Conservation (phyloP, 257 asterid species). For the Solanum etuberosum region DNA sequence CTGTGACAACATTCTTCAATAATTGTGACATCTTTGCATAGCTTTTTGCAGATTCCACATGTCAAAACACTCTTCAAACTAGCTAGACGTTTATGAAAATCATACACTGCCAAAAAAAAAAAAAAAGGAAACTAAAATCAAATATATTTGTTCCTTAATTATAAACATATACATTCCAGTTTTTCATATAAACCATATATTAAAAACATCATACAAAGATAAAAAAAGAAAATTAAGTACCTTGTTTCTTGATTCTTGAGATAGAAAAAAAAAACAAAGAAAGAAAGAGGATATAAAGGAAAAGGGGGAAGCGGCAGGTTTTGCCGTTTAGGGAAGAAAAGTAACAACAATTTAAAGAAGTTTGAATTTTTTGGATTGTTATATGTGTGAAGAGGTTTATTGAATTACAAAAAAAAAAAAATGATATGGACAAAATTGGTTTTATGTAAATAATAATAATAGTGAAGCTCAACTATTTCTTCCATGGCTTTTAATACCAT, state of each 20-base stretch:
- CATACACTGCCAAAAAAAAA: too few species aligned
- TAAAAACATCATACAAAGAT: background rate
- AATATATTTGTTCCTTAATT: too few species aligned
- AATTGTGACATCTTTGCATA: background rate
- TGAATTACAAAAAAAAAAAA: background rate
- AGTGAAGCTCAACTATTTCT: too few species aligned
- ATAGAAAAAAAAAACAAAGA: too few species aligned
- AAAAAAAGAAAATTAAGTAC: background rate
- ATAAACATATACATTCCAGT: background rate
- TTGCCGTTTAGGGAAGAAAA: too few species aligned
- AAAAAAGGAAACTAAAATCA: too few species aligned
- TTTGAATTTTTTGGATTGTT: background rate
- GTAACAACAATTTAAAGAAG: background rate
- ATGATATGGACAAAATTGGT: background rate
- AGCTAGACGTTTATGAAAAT: too few species aligned
- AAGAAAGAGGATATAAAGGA: background rate
- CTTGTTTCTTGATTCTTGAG: background rate
- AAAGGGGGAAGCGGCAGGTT: background rate
- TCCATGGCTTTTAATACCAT: too few species aligned
- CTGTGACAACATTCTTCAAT: conserved; percentile 11
- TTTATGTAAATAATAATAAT: background rate
- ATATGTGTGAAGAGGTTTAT: background rate
- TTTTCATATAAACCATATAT: background rate
- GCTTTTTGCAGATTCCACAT: background rate
- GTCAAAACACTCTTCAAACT: too few species aligned